Evolutionary conservation across 129 eudicot genomes (phyloP).

Genomic region (Flaveria bidentis): DNA sequence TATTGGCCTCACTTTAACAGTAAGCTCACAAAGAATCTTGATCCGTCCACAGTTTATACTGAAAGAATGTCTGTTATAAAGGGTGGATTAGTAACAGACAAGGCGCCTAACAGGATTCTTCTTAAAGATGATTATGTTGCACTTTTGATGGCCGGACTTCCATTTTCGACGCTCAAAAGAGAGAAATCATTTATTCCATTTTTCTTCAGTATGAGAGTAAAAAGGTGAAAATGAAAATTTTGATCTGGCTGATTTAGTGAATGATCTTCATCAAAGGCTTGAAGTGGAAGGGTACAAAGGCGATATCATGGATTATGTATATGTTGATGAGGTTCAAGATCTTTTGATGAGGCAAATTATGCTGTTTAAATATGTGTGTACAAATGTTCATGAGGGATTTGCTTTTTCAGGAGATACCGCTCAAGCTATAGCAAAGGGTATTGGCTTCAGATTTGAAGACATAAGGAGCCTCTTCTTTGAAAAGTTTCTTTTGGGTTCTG

Average conservation of each 20-base stretch:
- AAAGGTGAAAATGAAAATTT: slow-evolving; percentile 54
- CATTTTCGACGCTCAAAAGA: slow-evolving; percentile 38
- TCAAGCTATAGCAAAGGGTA: slow-evolving; percentile 80
- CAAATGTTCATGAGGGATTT: slow-evolving; percentile 77
- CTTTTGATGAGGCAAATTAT: slow-evolving; percentile 70
- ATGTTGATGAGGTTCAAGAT: slow-evolving; percentile 87
- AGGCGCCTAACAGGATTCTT: slow-evolving; percentile 29
- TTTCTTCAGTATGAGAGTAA: slow-evolving; percentile 60
- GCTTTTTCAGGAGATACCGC: slow-evolving; percentile 86
- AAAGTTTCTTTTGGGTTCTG: slow-evolving; percentile 49
- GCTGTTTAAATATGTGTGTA: slow-evolving; percentile 64
- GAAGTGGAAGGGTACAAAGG: slow-evolving; percentile 43
- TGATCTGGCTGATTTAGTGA: slow-evolving; percentile 80
- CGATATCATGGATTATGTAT: slow-evolving; percentile 65
- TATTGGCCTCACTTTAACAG: slow-evolving; percentile 74
- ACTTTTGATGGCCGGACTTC: slow-evolving; percentile 50
- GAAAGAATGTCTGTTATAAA: slow-evolving; percentile 82
- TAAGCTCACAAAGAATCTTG: slow-evolving; percentile 50
- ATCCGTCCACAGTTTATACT: slow-evolving; percentile 66
- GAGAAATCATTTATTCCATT: slow-evolving; percentile 49
- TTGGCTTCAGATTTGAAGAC: slow-evolving; percentile 78
- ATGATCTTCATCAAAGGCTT: slow-evolving; percentile 66
- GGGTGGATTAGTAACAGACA: slow-evolving; percentile 53
- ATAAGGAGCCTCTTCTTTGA: slow-evolving; percentile 56
- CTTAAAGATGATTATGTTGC: slow-evolving; percentile 46